Base-by-base conservation (phyloP, 2,329 filamentous ascomycete genomes). In the Hymenoscyphus fraxineus region DNA sequence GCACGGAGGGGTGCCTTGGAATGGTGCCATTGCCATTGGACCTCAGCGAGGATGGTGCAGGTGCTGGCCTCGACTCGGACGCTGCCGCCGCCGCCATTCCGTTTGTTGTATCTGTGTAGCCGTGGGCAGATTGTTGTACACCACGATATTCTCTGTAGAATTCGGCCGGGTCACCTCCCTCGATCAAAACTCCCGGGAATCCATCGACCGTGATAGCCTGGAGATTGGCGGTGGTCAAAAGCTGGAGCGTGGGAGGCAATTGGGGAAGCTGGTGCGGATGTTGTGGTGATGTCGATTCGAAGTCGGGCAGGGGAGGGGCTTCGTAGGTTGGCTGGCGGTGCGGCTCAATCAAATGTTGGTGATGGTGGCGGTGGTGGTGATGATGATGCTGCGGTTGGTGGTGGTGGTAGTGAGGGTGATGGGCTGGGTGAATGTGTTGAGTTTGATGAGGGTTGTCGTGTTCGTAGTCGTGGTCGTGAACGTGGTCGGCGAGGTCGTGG, bases 21-120 rank as follows among this genome's bases (percentile, higher is more conserved):
- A 80, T 79, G 54, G 79, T 77, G 69, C 79, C 80, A 75, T 81
- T 82, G 70, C 80, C 79, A 74, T 82, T 84, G 62, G 82, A 80
- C 72, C 81, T 79, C 70, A 80, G 65, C 32, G 78, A 75, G 61
- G 78, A 69, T n/a, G 69, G 71, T 39, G 63, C 78, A 67, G 78
- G 77, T 39, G 63, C 78, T 67, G 78, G 77, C 74, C 78, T 77
- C 57, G 80, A 74, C 63, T 78, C 77, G 64, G 78, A 73, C 55
- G 76, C 73, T 74, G 65, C 65, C 6, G 72, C 65, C 6, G 72
- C 65, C 22, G 69, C 65, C 72, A 74, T 75, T 51, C 61, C 67
- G 66, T 68, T 68, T 61, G 65, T 57, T 27, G 65, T 63, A 32
- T 71, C 67, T 60, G 62, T 59, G 57, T 69, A 66, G 38, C 64